Evolutionary conservation across 2,329 filamentous ascomycete species (phyloP).

Genomic region (Sclerotinia borealis): DNA sequence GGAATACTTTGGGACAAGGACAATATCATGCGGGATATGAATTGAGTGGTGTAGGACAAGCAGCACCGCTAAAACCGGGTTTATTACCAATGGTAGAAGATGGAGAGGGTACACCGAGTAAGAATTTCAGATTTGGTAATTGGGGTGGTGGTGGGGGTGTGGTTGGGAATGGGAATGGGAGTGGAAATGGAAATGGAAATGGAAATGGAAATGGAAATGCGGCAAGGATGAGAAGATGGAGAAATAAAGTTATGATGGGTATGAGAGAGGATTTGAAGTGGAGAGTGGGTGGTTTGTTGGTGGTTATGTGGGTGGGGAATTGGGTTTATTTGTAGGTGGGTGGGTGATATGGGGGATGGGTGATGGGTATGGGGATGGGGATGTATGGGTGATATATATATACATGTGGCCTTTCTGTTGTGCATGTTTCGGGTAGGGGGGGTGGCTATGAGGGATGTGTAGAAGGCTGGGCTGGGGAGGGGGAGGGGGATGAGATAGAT

Average conservation of each 20-base stretch:
- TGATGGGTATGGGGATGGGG: background rate
- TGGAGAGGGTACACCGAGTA: slow-evolving; percentile 9
- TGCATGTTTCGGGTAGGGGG: no score
- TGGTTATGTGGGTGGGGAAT: slow-evolving; percentile 19
- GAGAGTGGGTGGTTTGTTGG: slow-evolving; percentile 14
- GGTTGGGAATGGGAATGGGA: background rate
- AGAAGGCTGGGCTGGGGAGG: no score
- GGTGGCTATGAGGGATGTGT: no score
- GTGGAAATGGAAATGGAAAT: no score
- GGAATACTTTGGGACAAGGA: slow-evolving; percentile 29
- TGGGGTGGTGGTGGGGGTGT: background rate
- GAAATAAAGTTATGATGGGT: background rate
- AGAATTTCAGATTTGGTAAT: slow-evolving; percentile 22
- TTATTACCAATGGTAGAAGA: slow-evolving; percentile 10
- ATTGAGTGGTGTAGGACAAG: background rate
- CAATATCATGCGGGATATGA: background rate
- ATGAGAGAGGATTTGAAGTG: slow-evolving; percentile 12
- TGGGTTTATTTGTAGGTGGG: slow-evolving; percentile 18
- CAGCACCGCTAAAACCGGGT: background rate
- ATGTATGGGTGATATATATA: no score
- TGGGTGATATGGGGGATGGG: background rate
- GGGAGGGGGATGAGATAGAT: no score
- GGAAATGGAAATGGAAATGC: background rate
- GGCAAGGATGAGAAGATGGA: background rate
- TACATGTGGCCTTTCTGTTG: no score